phyloP scores from a whole-genome alignment of 2,329 filamentous ascomycete species.

The Emmonsia crescens region DNA sequence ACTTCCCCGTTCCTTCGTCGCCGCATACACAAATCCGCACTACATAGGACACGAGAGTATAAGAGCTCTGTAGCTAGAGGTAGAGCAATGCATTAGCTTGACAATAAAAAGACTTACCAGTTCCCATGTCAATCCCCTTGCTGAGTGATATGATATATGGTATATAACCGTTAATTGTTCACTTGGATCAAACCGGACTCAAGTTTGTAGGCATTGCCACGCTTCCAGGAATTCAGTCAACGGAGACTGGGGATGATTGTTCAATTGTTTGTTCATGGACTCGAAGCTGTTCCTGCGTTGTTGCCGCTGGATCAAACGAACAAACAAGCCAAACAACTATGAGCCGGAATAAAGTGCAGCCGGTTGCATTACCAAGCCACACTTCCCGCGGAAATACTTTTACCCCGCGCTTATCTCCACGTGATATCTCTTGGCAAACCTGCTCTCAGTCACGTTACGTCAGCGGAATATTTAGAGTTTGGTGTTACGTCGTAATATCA shows the following conservation, averaged over 20 bases:
- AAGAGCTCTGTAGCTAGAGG: background rate
- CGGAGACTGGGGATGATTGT: too few relatives aligned
- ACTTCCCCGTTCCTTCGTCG: conserved; percentile 92
- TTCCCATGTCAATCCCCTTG: background rate
- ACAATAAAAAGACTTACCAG: background rate
- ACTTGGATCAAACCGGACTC: background rate
- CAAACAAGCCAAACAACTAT: background rate
- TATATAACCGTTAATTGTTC: background rate
- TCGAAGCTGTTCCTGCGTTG: too few relatives aligned
- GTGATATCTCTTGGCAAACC: too few relatives aligned
- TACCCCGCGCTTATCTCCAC: background rate
- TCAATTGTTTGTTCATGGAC: too few relatives aligned
- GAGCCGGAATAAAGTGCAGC: background rate
- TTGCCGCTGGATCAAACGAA: too few relatives aligned
- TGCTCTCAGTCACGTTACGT: too few relatives aligned
- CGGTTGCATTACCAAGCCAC: background rate
- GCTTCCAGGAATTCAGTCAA: background rate
- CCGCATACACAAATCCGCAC: conserved; percentile 95
- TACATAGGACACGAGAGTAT: conserved; percentile 18
- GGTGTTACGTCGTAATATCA: background rate
- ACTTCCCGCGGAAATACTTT: background rate
- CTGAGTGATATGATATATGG: background rate
- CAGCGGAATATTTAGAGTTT: background rate
- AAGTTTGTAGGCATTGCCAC: background rate
- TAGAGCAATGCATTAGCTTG: background rate